Conservation (phyloP, 148 eudicot species). For the Nepenthes mirabilis region DNA sequence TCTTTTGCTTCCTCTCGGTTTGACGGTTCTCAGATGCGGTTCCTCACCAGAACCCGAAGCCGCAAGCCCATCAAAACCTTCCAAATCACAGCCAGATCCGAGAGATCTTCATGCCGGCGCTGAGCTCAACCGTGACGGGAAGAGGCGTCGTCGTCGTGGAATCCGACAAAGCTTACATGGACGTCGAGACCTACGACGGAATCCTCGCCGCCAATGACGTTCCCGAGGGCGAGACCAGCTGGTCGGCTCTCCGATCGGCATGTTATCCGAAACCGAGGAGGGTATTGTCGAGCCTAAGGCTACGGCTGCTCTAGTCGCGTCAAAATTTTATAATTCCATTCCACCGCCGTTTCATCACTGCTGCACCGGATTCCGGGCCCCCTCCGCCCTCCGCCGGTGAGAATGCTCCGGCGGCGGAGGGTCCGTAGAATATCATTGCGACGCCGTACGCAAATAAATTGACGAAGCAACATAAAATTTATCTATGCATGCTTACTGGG, state of each 20-base stretch:
- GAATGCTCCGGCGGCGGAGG: conserved; percentile 16
- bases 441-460: conserved; percentile 84
- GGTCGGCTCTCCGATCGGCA: conserved; percentile 76
- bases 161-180: conserved; percentile 94
- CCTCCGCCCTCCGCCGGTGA: conserved; percentile 10
- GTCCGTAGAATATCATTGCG: conserved; percentile 46
- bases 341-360: conserved; percentile 7
- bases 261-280: conserved; percentile 60
- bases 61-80: too few relatives aligned
- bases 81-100: too few relatives aligned
- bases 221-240: conserved; percentile 63
- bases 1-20: too few relatives aligned
- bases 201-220: conserved; percentile 83
- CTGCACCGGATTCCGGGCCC: conserved; percentile 1
- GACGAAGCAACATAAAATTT: conserved; percentile 91
- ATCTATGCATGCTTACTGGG: conserved; percentile 42
- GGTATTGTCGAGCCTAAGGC: conserved; percentile 72
- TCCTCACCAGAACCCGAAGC: too few relatives aligned
- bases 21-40: too few relatives aligned
- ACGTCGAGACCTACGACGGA: conserved; percentile 85
- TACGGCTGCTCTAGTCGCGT: conserved; percentile 15
- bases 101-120: too few relatives aligned
- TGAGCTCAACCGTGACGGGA: conserved; percentile 12
- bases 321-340: conserved; percentile 4
- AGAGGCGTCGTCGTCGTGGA: conserved; percentile 84